phyloP scores from a whole-genome alignment of 2,329 filamentous ascomycete genomes.

The Magnaporthales sp. region DNA sequence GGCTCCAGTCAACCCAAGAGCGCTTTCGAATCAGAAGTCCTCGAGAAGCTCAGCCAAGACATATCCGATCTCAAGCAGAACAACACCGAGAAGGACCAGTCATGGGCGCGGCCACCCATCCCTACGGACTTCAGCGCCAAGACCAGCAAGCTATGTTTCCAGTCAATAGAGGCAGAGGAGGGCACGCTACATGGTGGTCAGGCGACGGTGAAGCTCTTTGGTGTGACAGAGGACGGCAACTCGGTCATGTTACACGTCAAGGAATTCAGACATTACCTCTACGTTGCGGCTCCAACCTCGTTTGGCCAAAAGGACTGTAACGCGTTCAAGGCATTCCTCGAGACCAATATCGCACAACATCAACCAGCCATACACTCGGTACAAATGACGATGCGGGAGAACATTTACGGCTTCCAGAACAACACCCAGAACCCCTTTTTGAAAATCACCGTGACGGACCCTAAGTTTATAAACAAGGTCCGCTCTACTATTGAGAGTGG shows the following conservation, averaged over 20 bases:
- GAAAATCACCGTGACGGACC: constrained; percentile 87
- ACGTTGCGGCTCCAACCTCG: constrained; percentile 75
- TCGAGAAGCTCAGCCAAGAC: constrained; percentile 94
- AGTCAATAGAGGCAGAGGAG: constrained; percentile 93
- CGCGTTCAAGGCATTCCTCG: constrained; percentile 71
- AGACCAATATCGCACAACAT: constrained; percentile 61
- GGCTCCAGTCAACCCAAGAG: constrained; percentile 78
- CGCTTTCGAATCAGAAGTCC: constrained; percentile 83
- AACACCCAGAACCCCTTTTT: constrained; percentile 87
- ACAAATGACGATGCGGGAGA: constrained; percentile 75
- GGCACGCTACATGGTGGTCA: constrained; percentile 69
- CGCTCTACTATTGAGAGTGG: constrained; percentile 67
- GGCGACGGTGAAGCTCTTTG: constrained; percentile 82
- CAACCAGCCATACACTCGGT: constrained; percentile 72
- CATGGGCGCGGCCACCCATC: constrained; percentile 62
- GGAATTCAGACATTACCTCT: constrained; percentile 93
- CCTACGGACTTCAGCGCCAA: constrained; percentile 43
- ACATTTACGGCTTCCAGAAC: constrained; percentile 88
- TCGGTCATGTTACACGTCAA: constrained; percentile 93
- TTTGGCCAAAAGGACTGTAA: constrained; percentile 75
- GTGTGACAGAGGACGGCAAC: constrained; percentile 75
- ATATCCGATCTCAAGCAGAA: constrained; percentile 76
- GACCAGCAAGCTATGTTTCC: constrained; percentile 71
- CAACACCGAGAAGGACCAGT: constrained; percentile 88
- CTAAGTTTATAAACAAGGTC: constrained; percentile 71